Base-by-base conservation (phyloP, 163 green algal genomes). In the Coccomyxa subellipsoidea region DNA sequence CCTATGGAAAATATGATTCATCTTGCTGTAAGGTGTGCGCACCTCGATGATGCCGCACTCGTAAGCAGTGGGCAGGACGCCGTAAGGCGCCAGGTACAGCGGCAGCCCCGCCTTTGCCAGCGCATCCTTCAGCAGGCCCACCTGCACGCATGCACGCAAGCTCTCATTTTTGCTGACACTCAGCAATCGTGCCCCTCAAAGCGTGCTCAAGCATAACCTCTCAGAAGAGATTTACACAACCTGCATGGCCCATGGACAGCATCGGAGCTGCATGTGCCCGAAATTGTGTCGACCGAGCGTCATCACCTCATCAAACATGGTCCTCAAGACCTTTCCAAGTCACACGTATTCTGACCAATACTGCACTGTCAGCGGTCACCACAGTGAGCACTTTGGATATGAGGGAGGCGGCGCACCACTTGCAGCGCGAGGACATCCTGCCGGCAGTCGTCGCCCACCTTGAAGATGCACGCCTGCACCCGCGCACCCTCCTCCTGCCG, bases 1-100 rank as follows among this genome's bases (percentile, higher is more conserved):
- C n/a, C n/a, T n/a, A n/a, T n/a, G n/a, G n/a, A n/a, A n/a, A n/a
- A n/a, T n/a, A n/a, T n/a, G n/a, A n/a, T n/a, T n/a, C n/a, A n/a
- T n/a, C n/a, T n/a, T n/a, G n/a, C n/a, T n/a, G n/a, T 8, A 6
- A 59, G 47, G 23, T 12, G 4, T 18, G 23, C 66, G 18, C 38
- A 93, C 88, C 90, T 99, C 94, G 31, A 99, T 98, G 86, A 99
- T 94, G 79, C 96, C 96, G 35, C 93, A 91, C 87, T 98, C 96
- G 88, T 99, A 98, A 18, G 90, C 96, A 0, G 96, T 99, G 66
- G 96, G 94, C 66, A 99, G 84, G 40, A 97, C 97, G 37, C 96
- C 95, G 82, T 99, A 99, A 1, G 96, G 95, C 27, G 92, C 93
- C 70, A 99, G 89, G 87, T 97, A 97, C n/a, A 98, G 85, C 9